Conservation (phyloP, 2,329 filamentous ascomycete genomes). For the Plenodomus biglobosus region DNA sequence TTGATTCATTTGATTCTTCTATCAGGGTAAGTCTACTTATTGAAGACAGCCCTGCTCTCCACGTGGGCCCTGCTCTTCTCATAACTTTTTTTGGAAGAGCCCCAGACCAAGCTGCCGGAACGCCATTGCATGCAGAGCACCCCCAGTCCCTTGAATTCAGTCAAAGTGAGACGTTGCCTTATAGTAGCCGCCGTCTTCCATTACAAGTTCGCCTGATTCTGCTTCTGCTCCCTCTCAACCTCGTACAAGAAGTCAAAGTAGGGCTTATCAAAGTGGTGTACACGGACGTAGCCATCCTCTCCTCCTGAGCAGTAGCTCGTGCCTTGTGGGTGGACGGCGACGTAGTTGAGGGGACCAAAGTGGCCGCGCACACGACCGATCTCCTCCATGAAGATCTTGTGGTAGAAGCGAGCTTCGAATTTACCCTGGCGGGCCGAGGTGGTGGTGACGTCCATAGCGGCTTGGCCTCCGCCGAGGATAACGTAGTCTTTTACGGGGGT, state of each 20-base stretch:
- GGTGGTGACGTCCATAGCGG: conserved; percentile 97
- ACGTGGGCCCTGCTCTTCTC: conserved; percentile 16
- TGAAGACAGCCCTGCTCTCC: conserved; percentile 13
- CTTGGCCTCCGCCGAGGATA: conserved; percentile 96
- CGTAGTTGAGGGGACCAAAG: conserved; percentile 95
- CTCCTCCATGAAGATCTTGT: conserved; percentile 99
- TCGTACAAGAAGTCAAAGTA: conserved; percentile 99
- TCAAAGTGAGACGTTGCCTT: conserved; percentile 19
- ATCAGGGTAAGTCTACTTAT: neutral
- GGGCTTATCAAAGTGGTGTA: conserved; percentile 97
- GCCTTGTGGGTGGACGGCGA: conserved; percentile 88
- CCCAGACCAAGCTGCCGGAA: conserved; percentile 33
- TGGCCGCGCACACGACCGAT: conserved; percentile 95
- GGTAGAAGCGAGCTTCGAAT: conserved; percentile 99
- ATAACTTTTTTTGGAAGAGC: conserved; percentile 27
- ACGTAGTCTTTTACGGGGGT: conserved; percentile 97
- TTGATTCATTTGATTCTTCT: neutral
- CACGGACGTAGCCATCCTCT: conserved; percentile 97
- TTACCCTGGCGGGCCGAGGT: conserved; percentile 94
- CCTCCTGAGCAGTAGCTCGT: conserved; percentile 92
- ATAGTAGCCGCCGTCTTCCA: conserved; percentile 11
- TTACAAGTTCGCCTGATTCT: conserved; percentile 44
- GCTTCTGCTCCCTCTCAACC: conserved; percentile 76
- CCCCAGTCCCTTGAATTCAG: conserved; percentile 3
- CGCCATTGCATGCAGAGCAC: conserved; percentile 43